phyloP scores from a whole-genome alignment of 2,329 filamentous ascomycete genomes.

The Monosporascus sp. region DNA sequence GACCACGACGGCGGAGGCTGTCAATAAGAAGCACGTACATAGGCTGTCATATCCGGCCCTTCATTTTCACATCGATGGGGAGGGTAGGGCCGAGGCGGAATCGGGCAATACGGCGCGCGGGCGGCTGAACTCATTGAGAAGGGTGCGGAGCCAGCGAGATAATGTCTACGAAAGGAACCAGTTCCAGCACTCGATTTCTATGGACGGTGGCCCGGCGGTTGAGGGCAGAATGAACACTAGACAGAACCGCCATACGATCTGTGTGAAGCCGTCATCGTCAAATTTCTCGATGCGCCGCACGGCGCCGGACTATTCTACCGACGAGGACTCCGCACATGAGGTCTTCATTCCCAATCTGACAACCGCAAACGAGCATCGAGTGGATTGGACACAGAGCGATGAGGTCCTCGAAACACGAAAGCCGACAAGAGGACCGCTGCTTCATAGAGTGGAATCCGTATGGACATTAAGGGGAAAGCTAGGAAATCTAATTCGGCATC shows the following conservation, averaged over 20 bases:
- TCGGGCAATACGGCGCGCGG: conserved; percentile 27
- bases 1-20: conserved; percentile 43
- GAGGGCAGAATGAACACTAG: conserved; percentile 2
- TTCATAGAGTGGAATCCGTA: conserved; percentile 42
- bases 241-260: background rate
- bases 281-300: background rate
- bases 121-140: conserved; percentile 30
- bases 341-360: conserved; percentile 17
- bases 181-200: conserved; percentile 33
- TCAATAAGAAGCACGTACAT: conserved; percentile 32
- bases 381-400: conserved; percentile 57
- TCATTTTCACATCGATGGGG: conserved; percentile 32
- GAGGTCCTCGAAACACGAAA: conserved; percentile 26
- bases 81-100: conserved; percentile 16
- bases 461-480: conserved; percentile 42
- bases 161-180: conserved; percentile 35
- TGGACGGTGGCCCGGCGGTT: conserved; percentile 20
- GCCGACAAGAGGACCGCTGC: conserved; percentile 20
- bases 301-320: background rate
- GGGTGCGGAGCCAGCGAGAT: conserved; percentile 34
- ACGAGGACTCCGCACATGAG: conserved; percentile 17
- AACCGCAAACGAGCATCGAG: conserved; percentile 31
- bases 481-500: conserved; percentile 24
- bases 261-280: background rate
- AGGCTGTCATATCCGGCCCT: conserved; percentile 37